A percentile compares a stretch with the other conserved stretches of the same genome.
phyloP scores from a whole-genome alignment of 176 grass and related monocot genomes.

The Avena sativa region DNA sequence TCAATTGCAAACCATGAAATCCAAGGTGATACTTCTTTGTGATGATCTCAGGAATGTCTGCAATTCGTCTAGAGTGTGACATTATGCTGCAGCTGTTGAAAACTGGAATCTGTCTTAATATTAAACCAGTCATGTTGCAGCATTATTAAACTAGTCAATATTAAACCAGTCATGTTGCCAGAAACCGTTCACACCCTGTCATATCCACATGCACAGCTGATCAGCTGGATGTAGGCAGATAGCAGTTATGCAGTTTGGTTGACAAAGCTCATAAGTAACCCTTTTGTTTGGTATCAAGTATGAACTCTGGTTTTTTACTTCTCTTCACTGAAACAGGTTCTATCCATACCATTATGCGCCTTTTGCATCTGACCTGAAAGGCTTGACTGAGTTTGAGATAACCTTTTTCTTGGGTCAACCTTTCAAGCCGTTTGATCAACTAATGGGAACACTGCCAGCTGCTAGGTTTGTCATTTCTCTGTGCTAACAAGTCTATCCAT shows the following conservation, averaged over 20 bases:
- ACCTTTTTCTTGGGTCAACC: conserved; percentile 99
- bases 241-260: conserved; percentile 3
- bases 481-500: conserved; percentile 32
- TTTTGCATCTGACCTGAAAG: conserved; percentile 90
- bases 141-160: background rate
- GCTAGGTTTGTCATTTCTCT: conserved; percentile 70
- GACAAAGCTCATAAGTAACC: conserved; percentile 19
- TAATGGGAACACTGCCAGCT: conserved; percentile 98
- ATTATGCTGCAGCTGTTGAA: conserved; percentile 41
- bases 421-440: conserved; percentile 99
- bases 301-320: conserved; percentile 14
- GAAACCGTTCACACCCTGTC: conserved; percentile 6
- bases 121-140: background rate
- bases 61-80: background rate
- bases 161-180: background rate
- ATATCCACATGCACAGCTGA: conserved; percentile 10
- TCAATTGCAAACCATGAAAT: conserved; percentile 29
- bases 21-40: conserved; percentile 7
- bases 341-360: conserved; percentile 99
- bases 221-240: conserved; percentile 19
- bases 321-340: conserved; percentile 62
- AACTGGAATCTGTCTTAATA: background rate
- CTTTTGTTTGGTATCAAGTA: conserved; percentile 30
- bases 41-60: conserved; percentile 7
- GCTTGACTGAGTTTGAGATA: conserved; percentile 91